Conservation (phyloP, 176 grass and related monocot genomes). For the Otatea glauca region DNA sequence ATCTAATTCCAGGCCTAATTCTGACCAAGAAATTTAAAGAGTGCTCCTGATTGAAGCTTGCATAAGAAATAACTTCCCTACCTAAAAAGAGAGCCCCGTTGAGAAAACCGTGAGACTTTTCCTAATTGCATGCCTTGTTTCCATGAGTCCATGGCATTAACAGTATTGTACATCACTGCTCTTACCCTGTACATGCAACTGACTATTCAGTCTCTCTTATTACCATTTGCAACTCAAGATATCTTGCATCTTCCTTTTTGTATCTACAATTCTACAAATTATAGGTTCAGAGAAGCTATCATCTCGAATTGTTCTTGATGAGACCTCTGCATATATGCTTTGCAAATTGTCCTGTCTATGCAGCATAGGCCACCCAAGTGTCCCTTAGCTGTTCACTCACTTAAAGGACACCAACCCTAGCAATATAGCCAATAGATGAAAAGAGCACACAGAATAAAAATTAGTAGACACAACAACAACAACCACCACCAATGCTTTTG, state of each 20-base stretch:
- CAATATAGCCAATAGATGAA: slow-evolving; percentile 3
- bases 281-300: slow-evolving; percentile 15
- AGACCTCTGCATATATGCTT: slow-evolving; percentile 40
- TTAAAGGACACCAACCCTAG: slow-evolving; percentile 22
- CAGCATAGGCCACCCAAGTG: slow-evolving; percentile 27
- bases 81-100: not conserved
- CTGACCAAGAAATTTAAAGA: not conserved
- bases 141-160: too few relatives aligned
- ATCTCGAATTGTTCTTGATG: slow-evolving; percentile 36
- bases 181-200: not conserved
- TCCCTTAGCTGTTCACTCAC: slow-evolving; percentile 36
- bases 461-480: not conserved
- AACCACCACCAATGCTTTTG: too few relatives aligned
- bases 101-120: not conserved
- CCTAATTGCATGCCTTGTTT: not conserved
- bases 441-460: not conserved
- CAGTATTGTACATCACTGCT: not conserved
- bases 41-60: not conserved
- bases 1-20: not conserved
- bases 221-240: not conserved
- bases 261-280: not conserved
- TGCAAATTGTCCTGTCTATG: slow-evolving; percentile 30
- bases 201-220: not conserved
- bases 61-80: not conserved
- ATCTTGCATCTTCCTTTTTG: not conserved